phyloP scores from a whole-genome alignment of 2,329 filamentous ascomycete species.

The Sphaerulina vaccinii region DNA sequence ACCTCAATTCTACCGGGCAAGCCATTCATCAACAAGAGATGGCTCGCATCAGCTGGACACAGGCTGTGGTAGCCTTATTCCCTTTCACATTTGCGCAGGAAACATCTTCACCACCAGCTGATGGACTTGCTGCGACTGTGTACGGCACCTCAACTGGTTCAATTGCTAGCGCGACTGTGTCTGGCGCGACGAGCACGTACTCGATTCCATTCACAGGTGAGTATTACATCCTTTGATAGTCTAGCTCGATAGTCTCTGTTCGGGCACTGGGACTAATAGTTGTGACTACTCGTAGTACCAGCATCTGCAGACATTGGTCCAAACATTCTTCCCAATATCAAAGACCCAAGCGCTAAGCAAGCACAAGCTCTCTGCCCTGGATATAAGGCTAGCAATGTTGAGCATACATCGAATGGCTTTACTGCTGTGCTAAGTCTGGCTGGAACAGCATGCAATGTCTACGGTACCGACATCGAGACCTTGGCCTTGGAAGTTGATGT shows the following conservation, averaged over 20 bases:
- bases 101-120: constrained; percentile 17
- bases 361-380: constrained; percentile 60
- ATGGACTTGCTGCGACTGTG: constrained; percentile 24
- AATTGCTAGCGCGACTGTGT: constrained; percentile 29
- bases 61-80: constrained; percentile 25
- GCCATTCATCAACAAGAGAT: constrained; percentile 7
- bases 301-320: constrained; percentile 36
- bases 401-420: constrained; percentile 49
- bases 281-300: constrained; percentile 23
- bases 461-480: constrained; percentile 70
- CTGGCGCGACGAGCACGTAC: constrained; percentile 33
- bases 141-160: constrained; percentile 21
- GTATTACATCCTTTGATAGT: neutral
- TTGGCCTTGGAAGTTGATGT: constrained; percentile 63
- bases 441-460: constrained; percentile 65
- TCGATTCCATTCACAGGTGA: constrained; percentile 31
- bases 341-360: constrained; percentile 62
- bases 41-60: constrained; percentile 23
- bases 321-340: constrained; percentile 58
- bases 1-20: neutral
- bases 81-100: constrained; percentile 27
- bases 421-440: constrained; percentile 54
- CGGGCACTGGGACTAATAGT: neutral
- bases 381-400: constrained; percentile 55
- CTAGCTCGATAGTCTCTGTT: neutral